Percentiles rank a stretch among this genome's conserved stretches.
Evolutionary conservation across 73 alveolate genomes (phyloP).

Genomic region (Paramecium sexaurelia): DNA sequence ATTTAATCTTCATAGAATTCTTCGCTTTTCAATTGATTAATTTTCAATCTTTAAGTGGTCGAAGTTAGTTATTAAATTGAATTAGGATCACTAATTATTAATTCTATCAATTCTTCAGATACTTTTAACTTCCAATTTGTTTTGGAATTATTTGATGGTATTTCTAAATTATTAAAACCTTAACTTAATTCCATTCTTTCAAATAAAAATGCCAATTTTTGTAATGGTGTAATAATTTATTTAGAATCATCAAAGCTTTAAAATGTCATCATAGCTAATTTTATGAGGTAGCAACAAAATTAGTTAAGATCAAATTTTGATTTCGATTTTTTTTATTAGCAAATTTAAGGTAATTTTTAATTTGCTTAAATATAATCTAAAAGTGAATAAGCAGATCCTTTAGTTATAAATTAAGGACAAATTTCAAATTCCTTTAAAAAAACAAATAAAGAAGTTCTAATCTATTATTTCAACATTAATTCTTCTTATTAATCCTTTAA

Average conservation of each 20-base stretch:
- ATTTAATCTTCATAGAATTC: not conserved
- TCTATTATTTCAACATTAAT: conserved; percentile 9
- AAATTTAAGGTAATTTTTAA: conserved; percentile 5
- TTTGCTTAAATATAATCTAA: conserved; percentile 25
- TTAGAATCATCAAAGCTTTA: conserved; percentile 22
- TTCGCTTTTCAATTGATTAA: not conserved
- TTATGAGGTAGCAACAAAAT: conserved; percentile 45
- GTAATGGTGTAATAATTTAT: not conserved
- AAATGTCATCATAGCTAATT: conserved; percentile 29
- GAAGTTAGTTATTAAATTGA: not conserved
- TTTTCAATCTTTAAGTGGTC: not conserved
- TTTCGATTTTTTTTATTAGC: not conserved
- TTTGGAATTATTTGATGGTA: not conserved
- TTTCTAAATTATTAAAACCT: conserved; percentile 52
- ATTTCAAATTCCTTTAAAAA: conserved; percentile 60
- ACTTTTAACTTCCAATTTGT: conserved; percentile 14
- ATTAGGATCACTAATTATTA: conserved; percentile 10
- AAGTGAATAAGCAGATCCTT: conserved; percentile 50
- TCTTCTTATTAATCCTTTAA: conserved; percentile 46
- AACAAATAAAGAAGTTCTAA: not conserved
- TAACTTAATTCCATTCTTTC: conserved; percentile 59
- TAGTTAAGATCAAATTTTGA: conserved; percentile 20
- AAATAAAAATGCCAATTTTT: conserved; percentile 57
- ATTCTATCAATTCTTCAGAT: conserved; percentile 25
- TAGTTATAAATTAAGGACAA: conserved; percentile 57